Percentiles rank a stretch among this genome's conserved stretches.
These are phyloP conservation scores for Penicillium sp. DNA, from an alignment of 2,329 filamentous ascomycete species.

Conservation along the genomic window DNA sequence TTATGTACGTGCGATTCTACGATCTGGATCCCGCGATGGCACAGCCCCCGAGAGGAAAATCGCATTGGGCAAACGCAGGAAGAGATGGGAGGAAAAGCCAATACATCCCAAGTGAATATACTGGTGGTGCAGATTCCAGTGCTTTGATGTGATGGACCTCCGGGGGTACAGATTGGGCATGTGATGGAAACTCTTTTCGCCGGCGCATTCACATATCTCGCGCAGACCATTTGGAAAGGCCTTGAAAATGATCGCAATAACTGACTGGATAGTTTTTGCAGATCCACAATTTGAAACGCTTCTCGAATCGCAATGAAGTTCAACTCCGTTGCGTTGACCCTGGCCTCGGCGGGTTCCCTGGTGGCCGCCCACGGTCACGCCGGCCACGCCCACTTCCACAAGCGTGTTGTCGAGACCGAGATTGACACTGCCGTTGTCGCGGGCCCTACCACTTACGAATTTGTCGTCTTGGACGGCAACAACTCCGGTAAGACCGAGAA, in stretches of 20 bases:
- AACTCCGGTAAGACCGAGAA: conserved; percentile 29
- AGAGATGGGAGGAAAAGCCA: neutral
- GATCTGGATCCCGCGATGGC: neutral
- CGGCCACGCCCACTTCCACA: conserved; percentile 44
- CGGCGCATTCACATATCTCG: neutral
- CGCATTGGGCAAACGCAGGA: neutral
- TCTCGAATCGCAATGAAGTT: conserved; percentile 39
- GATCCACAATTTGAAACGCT: conserved; percentile 8
- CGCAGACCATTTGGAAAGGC: neutral
- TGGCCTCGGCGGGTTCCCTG: conserved; percentile 45
- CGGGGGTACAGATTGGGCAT: neutral
- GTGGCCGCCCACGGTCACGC: conserved; percentile 44
- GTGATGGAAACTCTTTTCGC: neutral
- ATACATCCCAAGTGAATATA: neutral
- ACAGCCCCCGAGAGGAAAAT: neutral
- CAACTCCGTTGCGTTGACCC: conserved; percentile 38
- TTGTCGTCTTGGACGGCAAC: conserved; percentile 64
- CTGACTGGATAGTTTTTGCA: conserved; percentile 3
- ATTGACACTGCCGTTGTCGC: conserved; percentile 56
- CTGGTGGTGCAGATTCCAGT: neutral
- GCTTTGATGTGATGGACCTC: neutral
- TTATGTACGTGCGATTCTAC: conserved; percentile 28
- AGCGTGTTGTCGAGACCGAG: conserved; percentile 38
- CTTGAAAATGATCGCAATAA: neutral
- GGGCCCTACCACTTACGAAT: conserved; percentile 67